Conservation (phyloP, 208 protist genomes). For the Endotrypanum monterogeii region DNA sequence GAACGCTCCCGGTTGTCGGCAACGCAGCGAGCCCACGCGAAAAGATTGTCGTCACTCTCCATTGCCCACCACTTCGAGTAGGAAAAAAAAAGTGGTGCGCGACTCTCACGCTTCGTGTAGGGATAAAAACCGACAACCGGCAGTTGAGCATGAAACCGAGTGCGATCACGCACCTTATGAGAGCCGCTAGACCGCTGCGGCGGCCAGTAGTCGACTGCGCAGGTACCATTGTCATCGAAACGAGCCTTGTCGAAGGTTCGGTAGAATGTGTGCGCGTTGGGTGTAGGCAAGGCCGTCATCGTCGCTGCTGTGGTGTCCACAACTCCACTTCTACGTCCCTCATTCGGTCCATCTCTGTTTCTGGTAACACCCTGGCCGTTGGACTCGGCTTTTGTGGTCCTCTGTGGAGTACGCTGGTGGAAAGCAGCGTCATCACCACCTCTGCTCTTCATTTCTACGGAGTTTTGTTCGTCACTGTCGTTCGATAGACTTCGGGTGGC, state of each 20-base stretch:
- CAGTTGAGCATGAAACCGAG: slow-evolving; percentile 52
- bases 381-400: neutral
- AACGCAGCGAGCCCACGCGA: slow-evolving; percentile 48
- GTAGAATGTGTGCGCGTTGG: slow-evolving; percentile 44
- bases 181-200: slow-evolving; percentile 18
- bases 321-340: neutral
- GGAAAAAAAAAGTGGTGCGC: slow-evolving; percentile 25
- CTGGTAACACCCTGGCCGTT: neutral
- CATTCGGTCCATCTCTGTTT: neutral
- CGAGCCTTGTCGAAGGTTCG: slow-evolving; percentile 42
- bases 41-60: slow-evolving; percentile 29
- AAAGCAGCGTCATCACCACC: neutral
- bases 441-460: neutral
- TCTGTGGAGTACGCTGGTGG: neutral
- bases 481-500: slow-evolving; percentile 2
- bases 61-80: slow-evolving; percentile 9
- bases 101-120: slow-evolving; percentile 15
- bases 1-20: slow-evolving; percentile 80
- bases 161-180: slow-evolving; percentile 31
- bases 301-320: neutral
- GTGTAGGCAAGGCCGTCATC: neutral
- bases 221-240: slow-evolving; percentile 32
- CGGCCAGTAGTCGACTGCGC: slow-evolving; percentile 42
- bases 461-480: neutral
- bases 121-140: slow-evolving; percentile 53